Conservation (phyloP, 805 yeast genomes). For the Metschnikowia noctiluminum region DNA sequence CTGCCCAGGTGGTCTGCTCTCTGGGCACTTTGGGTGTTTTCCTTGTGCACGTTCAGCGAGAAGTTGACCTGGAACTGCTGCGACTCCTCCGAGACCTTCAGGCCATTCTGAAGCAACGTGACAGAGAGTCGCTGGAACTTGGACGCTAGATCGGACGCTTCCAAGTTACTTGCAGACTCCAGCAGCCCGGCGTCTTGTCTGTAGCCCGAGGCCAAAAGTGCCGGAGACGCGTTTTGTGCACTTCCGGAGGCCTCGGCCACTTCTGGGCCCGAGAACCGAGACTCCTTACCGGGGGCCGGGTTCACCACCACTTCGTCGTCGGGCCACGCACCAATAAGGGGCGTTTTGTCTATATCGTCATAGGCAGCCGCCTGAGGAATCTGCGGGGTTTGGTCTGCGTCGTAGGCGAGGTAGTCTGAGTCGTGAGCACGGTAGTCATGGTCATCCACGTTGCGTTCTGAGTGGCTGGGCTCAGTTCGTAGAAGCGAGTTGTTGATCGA, state of each 20-base stretch:
- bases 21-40: constrained; percentile 14
- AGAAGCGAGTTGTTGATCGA: constrained; percentile 34
- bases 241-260: not conserved
- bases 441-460: too few relatives aligned
- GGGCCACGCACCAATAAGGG: constrained; percentile 19
- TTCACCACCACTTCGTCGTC: not conserved
- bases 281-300: not conserved
- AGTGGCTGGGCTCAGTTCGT: constrained; percentile 15
- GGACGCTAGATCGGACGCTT: constrained; percentile 28
- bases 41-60: constrained; percentile 36
- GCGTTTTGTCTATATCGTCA: constrained; percentile 29
- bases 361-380: constrained; percentile 12
- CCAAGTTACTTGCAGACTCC: not conserved
- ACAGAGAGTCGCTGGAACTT: constrained; percentile 37
- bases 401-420: constrained; percentile 18
- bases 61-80: constrained; percentile 36
- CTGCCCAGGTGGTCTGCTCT: constrained; percentile 11
- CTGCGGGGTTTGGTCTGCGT: constrained; percentile 35
- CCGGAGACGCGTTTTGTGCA: not conserved
- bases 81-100: constrained; percentile 37
- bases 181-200: constrained; percentile 4
- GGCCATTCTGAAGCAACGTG: constrained; percentile 31
- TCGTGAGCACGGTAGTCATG: not conserved
- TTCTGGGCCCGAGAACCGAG: not conserved
- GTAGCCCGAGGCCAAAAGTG: constrained; percentile 7